Conservation (phyloP, 1,139 yeast genomes). For the Kurtzmaniella quercitrusa region DNA sequence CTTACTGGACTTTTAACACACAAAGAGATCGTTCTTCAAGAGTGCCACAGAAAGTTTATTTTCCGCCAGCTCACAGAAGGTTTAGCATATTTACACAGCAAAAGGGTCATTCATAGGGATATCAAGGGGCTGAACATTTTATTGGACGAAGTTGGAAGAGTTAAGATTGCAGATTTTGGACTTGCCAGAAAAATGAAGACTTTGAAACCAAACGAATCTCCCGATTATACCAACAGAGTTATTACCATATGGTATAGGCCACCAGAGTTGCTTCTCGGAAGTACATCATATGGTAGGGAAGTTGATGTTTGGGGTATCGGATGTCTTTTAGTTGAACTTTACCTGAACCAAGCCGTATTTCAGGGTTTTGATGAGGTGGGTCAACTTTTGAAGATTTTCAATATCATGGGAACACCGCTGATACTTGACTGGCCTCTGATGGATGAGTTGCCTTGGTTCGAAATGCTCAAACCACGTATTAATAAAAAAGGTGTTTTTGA, state of each 20-base stretch:
- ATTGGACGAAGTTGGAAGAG: constrained; percentile 63
- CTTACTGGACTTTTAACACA: constrained; percentile 83
- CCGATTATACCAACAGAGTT: constrained; percentile 88
- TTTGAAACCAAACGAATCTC: constrained; percentile 46
- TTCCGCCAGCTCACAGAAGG: constrained; percentile 79
- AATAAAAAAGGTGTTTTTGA: constrained; percentile 47
- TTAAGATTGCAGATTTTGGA: constrained; percentile 93
- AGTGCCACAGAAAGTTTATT: constrained; percentile 70
- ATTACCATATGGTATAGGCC: constrained; percentile 97
- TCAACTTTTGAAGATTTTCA: constrained; percentile 73
- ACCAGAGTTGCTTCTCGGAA: constrained; percentile 86
- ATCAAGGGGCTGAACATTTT: constrained; percentile 91
- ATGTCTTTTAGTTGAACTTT: constrained; percentile 79
- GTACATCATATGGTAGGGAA: constrained; percentile 85
- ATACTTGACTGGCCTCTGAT: constrained; percentile 74
- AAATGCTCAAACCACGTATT: constrained; percentile 64
- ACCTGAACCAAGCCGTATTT: constrained; percentile 70
- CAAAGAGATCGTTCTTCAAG: constrained; percentile 59
- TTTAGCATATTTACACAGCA: constrained; percentile 72
- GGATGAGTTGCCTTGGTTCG: constrained; percentile 85
- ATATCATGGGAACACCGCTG: constrained; percentile 84
- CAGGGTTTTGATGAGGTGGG: constrained; percentile 88
- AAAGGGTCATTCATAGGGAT: constrained; percentile 84
- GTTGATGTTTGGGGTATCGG: constrained; percentile 98
- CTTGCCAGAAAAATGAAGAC: constrained; percentile 78